These are phyloP conservation scores for Eucalyptus rudis DNA, from an alignment of 345 rosid genomes.

Conservation along the genomic window DNA sequence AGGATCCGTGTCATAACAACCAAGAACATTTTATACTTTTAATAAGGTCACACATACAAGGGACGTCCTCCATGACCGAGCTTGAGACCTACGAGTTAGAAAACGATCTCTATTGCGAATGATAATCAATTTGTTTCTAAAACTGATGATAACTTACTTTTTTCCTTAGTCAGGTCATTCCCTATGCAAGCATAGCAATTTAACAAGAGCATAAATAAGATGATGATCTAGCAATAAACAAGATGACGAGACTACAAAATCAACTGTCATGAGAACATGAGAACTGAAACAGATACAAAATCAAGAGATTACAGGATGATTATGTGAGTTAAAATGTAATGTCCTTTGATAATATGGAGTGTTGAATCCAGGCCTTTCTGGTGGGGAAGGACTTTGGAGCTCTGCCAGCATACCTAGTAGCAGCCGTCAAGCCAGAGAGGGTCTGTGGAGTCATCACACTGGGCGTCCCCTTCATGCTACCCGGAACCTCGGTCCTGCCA, in stretches of 20 bases:
- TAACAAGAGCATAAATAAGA: neutral
- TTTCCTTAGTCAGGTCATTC: neutral
- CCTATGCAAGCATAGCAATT: neutral
- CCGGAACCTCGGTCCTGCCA: neutral
- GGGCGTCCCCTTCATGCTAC: constrained; percentile 22
- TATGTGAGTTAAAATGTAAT: neutral
- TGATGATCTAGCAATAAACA: neutral
- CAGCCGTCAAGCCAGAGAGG: constrained; percentile 8
- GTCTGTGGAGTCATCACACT: constrained; percentile 15
- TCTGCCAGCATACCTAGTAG: constrained; percentile 5
- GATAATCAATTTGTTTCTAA: neutral
- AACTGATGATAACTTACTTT: neutral
- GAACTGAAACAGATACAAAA: neutral
- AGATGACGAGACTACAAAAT: neutral
- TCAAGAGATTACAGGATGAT: neutral
- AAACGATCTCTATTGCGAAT: neutral
- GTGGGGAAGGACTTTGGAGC: constrained; percentile 36
- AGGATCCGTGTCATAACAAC: neutral
- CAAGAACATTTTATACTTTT: neutral
- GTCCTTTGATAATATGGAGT: neutral
- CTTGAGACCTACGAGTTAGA: neutral
- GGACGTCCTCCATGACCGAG: neutral
- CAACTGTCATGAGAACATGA: neutral
- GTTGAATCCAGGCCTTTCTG: constrained; percentile 10
- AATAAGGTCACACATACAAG: neutral